Percentiles rank a stretch among this genome's conserved stretches.
phyloP scores from a whole-genome alignment of 345 rosid genomes.

The Mercurialis annua region DNA sequence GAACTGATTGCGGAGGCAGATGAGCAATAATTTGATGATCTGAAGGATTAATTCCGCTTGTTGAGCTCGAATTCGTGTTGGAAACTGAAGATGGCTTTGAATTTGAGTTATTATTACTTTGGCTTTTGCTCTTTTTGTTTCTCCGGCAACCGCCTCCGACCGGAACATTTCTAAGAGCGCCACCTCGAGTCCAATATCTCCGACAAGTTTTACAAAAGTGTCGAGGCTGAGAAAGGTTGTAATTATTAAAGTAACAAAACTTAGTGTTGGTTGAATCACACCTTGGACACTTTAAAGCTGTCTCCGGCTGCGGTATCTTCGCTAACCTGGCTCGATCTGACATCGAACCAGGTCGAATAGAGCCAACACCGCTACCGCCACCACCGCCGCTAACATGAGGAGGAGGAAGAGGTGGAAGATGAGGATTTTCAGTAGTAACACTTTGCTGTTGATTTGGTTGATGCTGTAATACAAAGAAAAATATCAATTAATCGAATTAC shows the following conservation, averaged over 20 bases:
- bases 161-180: conserved; percentile 68
- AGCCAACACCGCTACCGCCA: conserved; percentile 30
- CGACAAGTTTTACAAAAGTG: conserved; percentile 81
- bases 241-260: conserved; percentile 84
- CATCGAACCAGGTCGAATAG: conserved; percentile 62
- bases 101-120: conserved; percentile 40
- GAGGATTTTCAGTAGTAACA: conserved; percentile 33
- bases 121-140: conserved; percentile 57
- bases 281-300: conserved; percentile 65
- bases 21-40: conserved; percentile 39
- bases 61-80: conserved; percentile 26
- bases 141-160: conserved; percentile 78
- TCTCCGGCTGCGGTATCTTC: conserved; percentile 54
- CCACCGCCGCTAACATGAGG: conserved; percentile 35
- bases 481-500: no score
- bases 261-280: conserved; percentile 77
- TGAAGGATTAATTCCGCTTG: conserved; percentile 33
- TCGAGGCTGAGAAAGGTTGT: conserved; percentile 75
- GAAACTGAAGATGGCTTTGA: conserved; percentile 31
- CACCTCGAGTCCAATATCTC: conserved; percentile 82
- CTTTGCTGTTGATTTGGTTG: conserved; percentile 32
- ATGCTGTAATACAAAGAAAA: conserved; percentile 26
- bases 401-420: conserved; percentile 46
- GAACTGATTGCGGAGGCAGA: conserved; percentile 26
- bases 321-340: conserved; percentile 68